Evolutionary conservation across 352 stramenopile genomes (phyloP), one percentile per base, ranked within the genome.

Genomic region (Pythium aquatile): DNA sequence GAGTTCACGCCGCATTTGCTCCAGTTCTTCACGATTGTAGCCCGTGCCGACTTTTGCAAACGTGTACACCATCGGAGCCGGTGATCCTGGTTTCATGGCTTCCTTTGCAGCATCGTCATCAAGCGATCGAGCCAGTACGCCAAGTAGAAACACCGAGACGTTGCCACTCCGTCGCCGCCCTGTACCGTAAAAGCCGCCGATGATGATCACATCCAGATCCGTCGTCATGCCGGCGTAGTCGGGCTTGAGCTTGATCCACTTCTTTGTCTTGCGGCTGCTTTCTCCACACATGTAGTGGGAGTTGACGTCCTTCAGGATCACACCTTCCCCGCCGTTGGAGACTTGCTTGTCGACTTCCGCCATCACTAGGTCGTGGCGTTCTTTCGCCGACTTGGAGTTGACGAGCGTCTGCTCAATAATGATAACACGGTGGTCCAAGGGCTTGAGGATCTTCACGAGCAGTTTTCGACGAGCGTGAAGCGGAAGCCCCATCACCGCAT

Each of bases 211-310:
- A 54, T 96, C 85, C 10, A 96, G 54, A 40, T 93, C 82, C 16
- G 82, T 91, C 10, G 85, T 91, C 82, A 96, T 93, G 10, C 85
- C 87, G 2, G 85, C 87, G 58, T 94, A 96, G 68, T 96, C 85
- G 6, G 85, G 85, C 55, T 96, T 96, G 42, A 96, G 70, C 51
- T 96, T 96, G 70, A 96, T 76, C 87, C 87, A 96, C 29, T 84
- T 90, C 63, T 91, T 89, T 14, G 82, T 76, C 66, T 86, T 86
- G 3, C 85, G 77, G 61, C 83, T 90, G 49, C 68, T 88, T 61
- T 95, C 87, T 28, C 85, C 87, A 49, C 85, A 95, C 83, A 95
- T 94, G 46, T 95, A 95, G 46, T 95, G 87, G 10, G 87, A 79
- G n/a, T 91, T 91, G 20, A 92, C 47, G 58, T 95, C 83, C 69